phyloP scores from a whole-genome alignment of 169 alveolate species.

The Plasmodium cynomolgi region DNA sequence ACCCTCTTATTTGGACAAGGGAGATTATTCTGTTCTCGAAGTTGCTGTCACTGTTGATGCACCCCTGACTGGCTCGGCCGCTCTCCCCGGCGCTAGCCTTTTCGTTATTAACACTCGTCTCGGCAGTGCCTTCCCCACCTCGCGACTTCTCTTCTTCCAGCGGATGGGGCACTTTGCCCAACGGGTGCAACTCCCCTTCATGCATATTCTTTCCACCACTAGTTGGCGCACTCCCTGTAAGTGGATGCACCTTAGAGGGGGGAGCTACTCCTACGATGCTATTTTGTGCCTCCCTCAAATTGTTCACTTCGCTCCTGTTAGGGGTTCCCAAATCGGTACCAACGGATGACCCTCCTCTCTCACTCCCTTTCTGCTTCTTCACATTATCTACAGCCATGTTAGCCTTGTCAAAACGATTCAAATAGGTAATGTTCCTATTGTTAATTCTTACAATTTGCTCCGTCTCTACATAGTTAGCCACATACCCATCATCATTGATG shows the following conservation, averaged over 20 bases:
- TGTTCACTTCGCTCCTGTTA: not conserved
- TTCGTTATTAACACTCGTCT: not conserved
- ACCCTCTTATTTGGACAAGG: conserved; percentile 95
- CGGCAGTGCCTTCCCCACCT: not conserved
- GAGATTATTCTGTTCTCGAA: conserved; percentile 88
- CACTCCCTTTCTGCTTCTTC: not conserved
- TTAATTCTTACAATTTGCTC: conserved; percentile 91
- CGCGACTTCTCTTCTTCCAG: not conserved
- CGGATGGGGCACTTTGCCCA: not conserved
- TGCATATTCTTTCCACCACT: not conserved
- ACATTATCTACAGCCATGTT: not conserved
- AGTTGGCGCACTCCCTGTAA: not conserved
- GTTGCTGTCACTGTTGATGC: conserved; percentile 75
- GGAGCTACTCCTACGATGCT: not conserved
- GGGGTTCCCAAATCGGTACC: not conserved
- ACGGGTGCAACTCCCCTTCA: not conserved
- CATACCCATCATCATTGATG: conserved; percentile 90
- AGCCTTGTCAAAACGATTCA: conserved; percentile 82
- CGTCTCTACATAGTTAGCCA: conserved; percentile 96
- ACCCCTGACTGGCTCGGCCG: not conserved
- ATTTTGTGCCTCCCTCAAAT: not conserved
- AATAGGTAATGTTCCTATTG: conserved; percentile 74
- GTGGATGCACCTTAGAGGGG: not conserved
- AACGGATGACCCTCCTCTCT: not conserved
- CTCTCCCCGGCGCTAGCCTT: not conserved